Conservation (phyloP, 2,329 filamentous ascomycete species). For the Talaromyces sp. region DNA sequence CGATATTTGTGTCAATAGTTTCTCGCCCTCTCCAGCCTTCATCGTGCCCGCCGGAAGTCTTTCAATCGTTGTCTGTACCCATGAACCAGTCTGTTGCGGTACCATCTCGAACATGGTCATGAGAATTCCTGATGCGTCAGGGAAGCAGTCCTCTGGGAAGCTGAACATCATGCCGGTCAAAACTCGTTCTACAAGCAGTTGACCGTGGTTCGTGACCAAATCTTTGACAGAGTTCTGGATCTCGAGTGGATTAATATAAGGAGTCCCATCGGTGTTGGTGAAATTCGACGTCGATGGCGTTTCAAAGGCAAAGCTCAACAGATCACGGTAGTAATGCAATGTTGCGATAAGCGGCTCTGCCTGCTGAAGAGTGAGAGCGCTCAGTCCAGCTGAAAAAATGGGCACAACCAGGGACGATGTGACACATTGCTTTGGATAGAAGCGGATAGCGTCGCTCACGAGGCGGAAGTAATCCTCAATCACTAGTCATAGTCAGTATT, state of each 20-base stretch:
- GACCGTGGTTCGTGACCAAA: slow-evolving; percentile 64
- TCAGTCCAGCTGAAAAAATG: slow-evolving; percentile 81
- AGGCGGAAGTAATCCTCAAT: slow-evolving; percentile 97
- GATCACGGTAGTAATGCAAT: slow-evolving; percentile 85
- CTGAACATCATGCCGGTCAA: slow-evolving; percentile 99
- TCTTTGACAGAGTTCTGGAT: slow-evolving; percentile 68
- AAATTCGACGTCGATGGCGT: slow-evolving; percentile 54
- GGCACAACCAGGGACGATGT: slow-evolving; percentile 71
- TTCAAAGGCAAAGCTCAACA: slow-evolving; percentile 79
- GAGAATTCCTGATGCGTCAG: slow-evolving; percentile 88
- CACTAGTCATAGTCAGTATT: slow-evolving; percentile 42
- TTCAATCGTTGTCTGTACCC: slow-evolving; percentile 78
- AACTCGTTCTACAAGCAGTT: slow-evolving; percentile 76
- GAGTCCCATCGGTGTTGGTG: slow-evolving; percentile 55
- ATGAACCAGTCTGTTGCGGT: slow-evolving; percentile 69
- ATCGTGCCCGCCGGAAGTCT: slow-evolving; percentile 80
- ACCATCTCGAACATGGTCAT: slow-evolving; percentile 83
- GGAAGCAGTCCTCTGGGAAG: slow-evolving; percentile 91
- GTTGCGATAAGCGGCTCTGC: slow-evolving; percentile 86
- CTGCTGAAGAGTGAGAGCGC: slow-evolving; percentile 81
- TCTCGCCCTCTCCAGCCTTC: slow-evolving; percentile 70
- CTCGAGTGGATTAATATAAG: slow-evolving; percentile 59
- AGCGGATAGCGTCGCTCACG: slow-evolving; percentile 83
- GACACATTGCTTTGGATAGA: slow-evolving; percentile 81
- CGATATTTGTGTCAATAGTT: slow-evolving; percentile 72